Conservation (phyloP, 2,329 filamentous ascomycete species). For the Trichophyton benhamiae region DNA sequence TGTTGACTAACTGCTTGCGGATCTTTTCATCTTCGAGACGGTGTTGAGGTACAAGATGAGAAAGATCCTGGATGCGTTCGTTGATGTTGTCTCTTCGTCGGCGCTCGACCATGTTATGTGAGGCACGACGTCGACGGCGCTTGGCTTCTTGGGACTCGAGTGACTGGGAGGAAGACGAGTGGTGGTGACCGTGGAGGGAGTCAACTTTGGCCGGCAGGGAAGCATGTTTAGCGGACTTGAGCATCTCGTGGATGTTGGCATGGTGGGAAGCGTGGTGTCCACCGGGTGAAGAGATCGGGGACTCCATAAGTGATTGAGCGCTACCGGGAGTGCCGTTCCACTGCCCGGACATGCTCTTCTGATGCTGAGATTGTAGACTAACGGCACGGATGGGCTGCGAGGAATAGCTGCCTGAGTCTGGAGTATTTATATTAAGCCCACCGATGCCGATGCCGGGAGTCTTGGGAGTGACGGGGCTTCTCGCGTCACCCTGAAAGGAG, state of each 20-base stretch:
- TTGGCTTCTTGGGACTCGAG: conserved; percentile 86
- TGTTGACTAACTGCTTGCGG: conserved; percentile 85
- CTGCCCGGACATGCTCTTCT: conserved; percentile 74
- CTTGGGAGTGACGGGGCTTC: conserved; percentile 76
- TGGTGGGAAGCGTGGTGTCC: conserved; percentile 36
- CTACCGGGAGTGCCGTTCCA: conserved; percentile 83
- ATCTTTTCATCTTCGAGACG: conserved; percentile 95
- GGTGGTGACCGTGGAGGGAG: conserved; percentile 34
- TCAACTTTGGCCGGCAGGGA: conserved; percentile 83
- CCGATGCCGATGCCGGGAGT: conserved; percentile 54
- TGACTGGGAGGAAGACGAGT: conserved; percentile 30
- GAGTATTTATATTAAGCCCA: conserved; percentile 57
- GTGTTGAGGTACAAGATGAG: conserved; percentile 81
- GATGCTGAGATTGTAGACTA: conserved; percentile 47
- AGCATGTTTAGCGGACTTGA: conserved; percentile 68
- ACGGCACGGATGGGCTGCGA: conserved; percentile 65
- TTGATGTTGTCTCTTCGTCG: conserved; percentile 96
- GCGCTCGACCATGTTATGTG: conserved; percentile 91
- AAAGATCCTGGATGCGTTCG: conserved; percentile 92
- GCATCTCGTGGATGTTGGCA: conserved; percentile 73
- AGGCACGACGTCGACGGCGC: conserved; percentile 78
- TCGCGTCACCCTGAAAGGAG: conserved; percentile 36
- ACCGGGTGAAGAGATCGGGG: conserved; percentile 70
- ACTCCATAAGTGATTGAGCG: conserved; percentile 74
- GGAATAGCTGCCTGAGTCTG: conserved; percentile 60